Conservation (phyloP, 2,329 filamentous ascomycete species). For the Trichoderma lentiforme region DNA sequence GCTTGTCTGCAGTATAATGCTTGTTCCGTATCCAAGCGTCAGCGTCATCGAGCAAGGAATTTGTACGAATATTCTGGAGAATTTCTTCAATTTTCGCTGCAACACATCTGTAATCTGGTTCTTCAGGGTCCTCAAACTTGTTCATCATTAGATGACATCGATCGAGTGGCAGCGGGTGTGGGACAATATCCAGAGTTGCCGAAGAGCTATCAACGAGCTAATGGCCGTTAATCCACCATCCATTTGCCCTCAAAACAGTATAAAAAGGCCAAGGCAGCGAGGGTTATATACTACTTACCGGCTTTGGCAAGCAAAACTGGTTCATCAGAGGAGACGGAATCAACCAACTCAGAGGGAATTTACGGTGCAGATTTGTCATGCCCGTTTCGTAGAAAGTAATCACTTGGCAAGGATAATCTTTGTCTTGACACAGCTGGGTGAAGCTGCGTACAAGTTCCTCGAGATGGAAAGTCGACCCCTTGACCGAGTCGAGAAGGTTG, state of each 20-base stretch:
- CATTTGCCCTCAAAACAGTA: not conserved
- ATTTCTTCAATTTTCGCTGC: constrained; percentile 22
- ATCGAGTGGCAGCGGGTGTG: constrained; percentile 24
- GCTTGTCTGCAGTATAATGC: constrained; percentile 24
- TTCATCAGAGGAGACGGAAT: not conserved
- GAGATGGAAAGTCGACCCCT: constrained; percentile 22
- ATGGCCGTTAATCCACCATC: not conserved
- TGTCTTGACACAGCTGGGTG: constrained; percentile 20
- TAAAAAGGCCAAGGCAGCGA: not conserved
- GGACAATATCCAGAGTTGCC: constrained; percentile 26
- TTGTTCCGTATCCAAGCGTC: constrained; percentile 24
- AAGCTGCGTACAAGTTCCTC: constrained; percentile 24
- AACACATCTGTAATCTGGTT: constrained; percentile 22
- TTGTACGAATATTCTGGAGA: constrained; percentile 20
- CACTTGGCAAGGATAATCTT: constrained; percentile 16
- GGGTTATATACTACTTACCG: not conserved
- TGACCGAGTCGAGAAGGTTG: constrained; percentile 22
- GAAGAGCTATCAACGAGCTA: constrained; percentile 27
- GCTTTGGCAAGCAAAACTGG: not conserved
- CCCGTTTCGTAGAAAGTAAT: constrained; percentile 25
- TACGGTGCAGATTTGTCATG: constrained; percentile 24
- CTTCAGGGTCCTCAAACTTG: constrained; percentile 25
- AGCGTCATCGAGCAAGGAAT: not conserved
- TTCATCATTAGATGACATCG: constrained; percentile 28
- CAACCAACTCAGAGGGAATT: constrained; percentile 11